These are phyloP conservation scores for Camelina laxa DNA, from an alignment of 345 rosid genomes.

Conservation along the genomic window DNA sequence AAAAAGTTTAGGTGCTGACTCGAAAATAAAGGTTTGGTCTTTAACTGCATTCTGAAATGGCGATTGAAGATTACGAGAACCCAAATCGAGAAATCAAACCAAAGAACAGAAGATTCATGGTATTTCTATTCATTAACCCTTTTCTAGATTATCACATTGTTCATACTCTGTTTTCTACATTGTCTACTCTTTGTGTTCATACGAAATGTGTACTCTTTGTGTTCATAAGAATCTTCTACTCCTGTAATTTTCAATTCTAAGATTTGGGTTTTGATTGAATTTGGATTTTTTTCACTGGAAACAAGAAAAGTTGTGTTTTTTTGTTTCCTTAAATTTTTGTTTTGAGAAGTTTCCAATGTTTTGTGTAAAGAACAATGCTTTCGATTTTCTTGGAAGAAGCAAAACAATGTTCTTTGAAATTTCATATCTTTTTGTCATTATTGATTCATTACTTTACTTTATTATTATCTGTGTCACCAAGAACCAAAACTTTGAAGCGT, in stretches of 20 bases:
- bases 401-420: conserved; percentile 15
- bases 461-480: conserved; percentile 5
- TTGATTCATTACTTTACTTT: not conserved
- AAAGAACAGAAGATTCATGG: conserved; percentile 70
- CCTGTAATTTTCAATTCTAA: not conserved
- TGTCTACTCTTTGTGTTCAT: not conserved
- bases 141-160: conserved; percentile 21
- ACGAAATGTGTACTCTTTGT: not conserved
- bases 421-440: not conserved
- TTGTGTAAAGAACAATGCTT: conserved; percentile 24
- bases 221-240: not conserved
- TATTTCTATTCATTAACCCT: not conserved
- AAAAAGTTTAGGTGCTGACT: conserved; percentile 5
- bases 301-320: not conserved
- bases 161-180: not conserved
- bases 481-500: not conserved
- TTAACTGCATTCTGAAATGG: conserved; percentile 57
- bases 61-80: conserved; percentile 77
- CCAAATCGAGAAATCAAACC: conserved; percentile 72
- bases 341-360: not conserved
- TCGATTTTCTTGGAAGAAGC: not conserved
- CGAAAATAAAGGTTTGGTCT: conserved; percentile 12
- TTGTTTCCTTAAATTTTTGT: not conserved
- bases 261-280: conserved; percentile 33
- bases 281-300: conserved; percentile 10